These are phyloP conservation scores for Epichloe gansuensis DNA, from an alignment of 2,329 filamentous ascomycete species.

Conservation along the genomic window DNA sequence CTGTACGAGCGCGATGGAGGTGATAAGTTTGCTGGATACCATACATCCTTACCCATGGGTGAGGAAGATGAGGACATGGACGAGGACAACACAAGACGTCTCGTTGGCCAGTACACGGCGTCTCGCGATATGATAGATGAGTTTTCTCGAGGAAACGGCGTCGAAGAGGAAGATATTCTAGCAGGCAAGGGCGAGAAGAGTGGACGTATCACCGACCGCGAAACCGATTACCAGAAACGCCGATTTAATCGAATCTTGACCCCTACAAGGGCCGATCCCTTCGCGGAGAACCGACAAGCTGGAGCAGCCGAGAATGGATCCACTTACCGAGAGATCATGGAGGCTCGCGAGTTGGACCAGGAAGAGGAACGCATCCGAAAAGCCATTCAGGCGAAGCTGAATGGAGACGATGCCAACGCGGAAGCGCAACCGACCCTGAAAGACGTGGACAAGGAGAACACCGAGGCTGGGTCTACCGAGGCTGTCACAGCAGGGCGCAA, in stretches of 20 bases:
- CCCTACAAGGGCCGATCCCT: slow-evolving; percentile 74
- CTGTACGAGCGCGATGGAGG: slow-evolving; percentile 68
- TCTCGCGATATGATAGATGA: slow-evolving; percentile 87
- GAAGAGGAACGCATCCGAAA: slow-evolving; percentile 81
- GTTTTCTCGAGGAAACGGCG: slow-evolving; percentile 71
- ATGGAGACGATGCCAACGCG: slow-evolving; percentile 44
- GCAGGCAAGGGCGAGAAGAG: slow-evolving; percentile 73
- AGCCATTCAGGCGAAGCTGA: slow-evolving; percentile 62
- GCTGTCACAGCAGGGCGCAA: slow-evolving; percentile 53
- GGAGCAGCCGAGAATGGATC: slow-evolving; percentile 57
- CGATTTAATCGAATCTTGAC: slow-evolving; percentile 80
- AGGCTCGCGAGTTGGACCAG: slow-evolving; percentile 74
- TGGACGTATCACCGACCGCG: slow-evolving; percentile 79
- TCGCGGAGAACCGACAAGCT: slow-evolving; percentile 60
- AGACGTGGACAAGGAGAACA: slow-evolving; percentile 59
- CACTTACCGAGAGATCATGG: slow-evolving; percentile 86
- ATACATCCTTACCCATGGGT: slow-evolving; percentile 70
- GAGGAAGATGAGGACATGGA: slow-evolving; percentile 70
- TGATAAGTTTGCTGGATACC: slow-evolving; percentile 82
- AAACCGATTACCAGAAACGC: slow-evolving; percentile 96
- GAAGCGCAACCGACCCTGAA: slow-evolving; percentile 67
- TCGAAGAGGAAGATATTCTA: slow-evolving; percentile 85
- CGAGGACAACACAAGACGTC: slow-evolving; percentile 59
- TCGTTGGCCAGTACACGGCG: slow-evolving; percentile 93
- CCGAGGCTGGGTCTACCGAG: slow-evolving; percentile 55